These are phyloP conservation scores for Geoglossum glabrum DNA, from an alignment of 495 filamentous ascomycete species.

Conservation along the genomic window DNA sequence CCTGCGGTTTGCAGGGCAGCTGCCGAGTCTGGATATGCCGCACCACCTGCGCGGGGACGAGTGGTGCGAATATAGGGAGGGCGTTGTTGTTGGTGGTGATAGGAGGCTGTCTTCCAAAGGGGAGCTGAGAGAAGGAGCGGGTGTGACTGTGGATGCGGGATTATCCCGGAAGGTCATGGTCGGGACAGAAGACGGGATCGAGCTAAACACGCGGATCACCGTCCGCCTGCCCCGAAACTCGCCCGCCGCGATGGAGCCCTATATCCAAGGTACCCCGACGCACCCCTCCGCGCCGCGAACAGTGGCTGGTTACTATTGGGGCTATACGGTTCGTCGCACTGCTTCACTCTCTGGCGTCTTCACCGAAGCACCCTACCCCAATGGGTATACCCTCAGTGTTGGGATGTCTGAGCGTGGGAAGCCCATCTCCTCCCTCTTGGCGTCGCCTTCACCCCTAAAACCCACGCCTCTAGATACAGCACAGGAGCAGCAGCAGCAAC, in stretches of 20 bases:
- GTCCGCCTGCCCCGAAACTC: slow-evolving; percentile 15
- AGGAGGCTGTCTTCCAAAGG: background rate
- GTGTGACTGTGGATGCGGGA: slow-evolving; percentile 33
- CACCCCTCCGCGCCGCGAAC: slow-evolving; percentile 38
- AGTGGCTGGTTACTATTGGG: slow-evolving; percentile 59
- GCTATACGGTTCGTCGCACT: slow-evolving; percentile 41
- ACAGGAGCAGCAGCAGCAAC: too few species aligned
- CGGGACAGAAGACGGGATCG: slow-evolving; percentile 23
- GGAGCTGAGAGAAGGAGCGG: slow-evolving; percentile 6
- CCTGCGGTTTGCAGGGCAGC: slow-evolving; percentile 37
- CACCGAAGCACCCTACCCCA: slow-evolving; percentile 35
- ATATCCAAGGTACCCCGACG: too few species aligned
- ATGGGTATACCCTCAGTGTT: slow-evolving; percentile 44
- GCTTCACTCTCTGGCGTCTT: slow-evolving; percentile 40
- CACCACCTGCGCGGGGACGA: slow-evolving; percentile 47
- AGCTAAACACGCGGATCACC: slow-evolving; percentile 41
- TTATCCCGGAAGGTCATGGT: slow-evolving; percentile 31
- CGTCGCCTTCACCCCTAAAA: too few species aligned
- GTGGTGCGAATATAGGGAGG: slow-evolving; percentile 52
- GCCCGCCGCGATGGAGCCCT: too few species aligned
- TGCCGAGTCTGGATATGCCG: slow-evolving; percentile 57
- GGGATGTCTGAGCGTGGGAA: slow-evolving; percentile 55
- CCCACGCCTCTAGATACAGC: too few species aligned
- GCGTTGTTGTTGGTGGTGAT: slow-evolving; percentile 28
- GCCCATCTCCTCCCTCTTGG: background rate